Conservation (phyloP, 306 rosid species). For the Prunus davidiana region DNA sequence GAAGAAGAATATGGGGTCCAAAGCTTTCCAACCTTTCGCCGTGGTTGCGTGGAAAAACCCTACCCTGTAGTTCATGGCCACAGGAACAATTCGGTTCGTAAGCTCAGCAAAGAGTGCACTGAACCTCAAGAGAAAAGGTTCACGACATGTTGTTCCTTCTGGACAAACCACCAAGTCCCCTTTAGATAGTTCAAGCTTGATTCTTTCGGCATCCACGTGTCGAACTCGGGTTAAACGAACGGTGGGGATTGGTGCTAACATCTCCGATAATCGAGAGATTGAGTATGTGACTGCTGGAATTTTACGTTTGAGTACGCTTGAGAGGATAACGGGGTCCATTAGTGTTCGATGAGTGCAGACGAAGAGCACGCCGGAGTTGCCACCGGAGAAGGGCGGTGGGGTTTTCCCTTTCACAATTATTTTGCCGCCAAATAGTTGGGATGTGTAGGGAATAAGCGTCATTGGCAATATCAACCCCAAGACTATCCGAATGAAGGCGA, state of each 20-base stretch:
- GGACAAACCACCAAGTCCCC: conserved; percentile 92
- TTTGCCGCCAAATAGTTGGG: conserved; percentile 54
- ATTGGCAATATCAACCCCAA: conserved; percentile 58
- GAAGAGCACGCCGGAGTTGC: conserved; percentile 69
- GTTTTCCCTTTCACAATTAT: conserved; percentile 71
- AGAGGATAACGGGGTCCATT: conserved; percentile 89
- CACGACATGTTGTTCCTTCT: conserved; percentile 94
- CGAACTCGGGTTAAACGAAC: conserved; percentile 64
- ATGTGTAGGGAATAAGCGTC: conserved; percentile 40
- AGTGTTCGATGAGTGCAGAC: conserved; percentile 90
- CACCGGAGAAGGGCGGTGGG: conserved; percentile 38
- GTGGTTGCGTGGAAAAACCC: conserved; percentile 97
- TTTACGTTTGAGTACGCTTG: conserved; percentile 59
- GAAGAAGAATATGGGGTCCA: conserved; percentile 87
- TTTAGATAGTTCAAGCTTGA: conserved; percentile 48
- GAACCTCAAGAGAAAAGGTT: conserved; percentile 83
- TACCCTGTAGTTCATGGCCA: conserved; percentile 88
- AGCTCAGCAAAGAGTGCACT: conserved; percentile 79
- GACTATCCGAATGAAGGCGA: conserved; percentile 50
- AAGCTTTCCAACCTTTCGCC: conserved; percentile 81
- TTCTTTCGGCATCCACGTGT: conserved; percentile 60
- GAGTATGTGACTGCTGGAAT: conserved; percentile 91
- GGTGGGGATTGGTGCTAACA: conserved; percentile 85
- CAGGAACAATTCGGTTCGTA: conserved; percentile 90
- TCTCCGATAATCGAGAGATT: conserved; percentile 71